Percentiles rank a stretch among this genome's conserved stretches.
Evolutionary conservation across 2,329 filamentous ascomycete species (phyloP).

Genomic region (Fusarium kyushuense): DNA sequence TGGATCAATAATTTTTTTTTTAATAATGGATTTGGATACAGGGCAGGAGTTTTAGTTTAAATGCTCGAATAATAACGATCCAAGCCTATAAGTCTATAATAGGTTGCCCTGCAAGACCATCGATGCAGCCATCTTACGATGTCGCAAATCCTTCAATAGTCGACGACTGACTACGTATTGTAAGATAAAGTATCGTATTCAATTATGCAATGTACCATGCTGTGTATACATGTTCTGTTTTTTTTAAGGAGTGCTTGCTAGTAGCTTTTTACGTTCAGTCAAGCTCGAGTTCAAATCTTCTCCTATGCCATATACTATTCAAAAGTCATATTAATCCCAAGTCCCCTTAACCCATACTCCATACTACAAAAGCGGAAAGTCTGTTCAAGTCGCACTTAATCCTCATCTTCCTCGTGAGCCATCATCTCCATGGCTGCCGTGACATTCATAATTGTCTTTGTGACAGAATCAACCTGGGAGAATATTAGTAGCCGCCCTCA

Average conservation of each 20-base stretch:
- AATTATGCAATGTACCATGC: neutral
- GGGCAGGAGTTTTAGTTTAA: neutral
- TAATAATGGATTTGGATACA: neutral
- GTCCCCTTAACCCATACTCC: neutral
- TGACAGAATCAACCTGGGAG: neutral
- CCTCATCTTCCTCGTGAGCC: neutral
- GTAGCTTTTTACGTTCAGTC: neutral
- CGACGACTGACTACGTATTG: neutral
- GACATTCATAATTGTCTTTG: neutral
- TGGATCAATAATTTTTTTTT: conserved; percentile 21
- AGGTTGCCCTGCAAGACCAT: neutral
- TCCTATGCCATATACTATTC: neutral
- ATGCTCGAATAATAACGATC: neutral
- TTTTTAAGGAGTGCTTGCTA: neutral
- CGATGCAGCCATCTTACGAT: neutral
- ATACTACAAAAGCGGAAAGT: neutral
- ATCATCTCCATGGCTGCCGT: conserved; percentile 4
- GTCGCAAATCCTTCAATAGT: neutral
- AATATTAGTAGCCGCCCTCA: conserved; percentile 3
- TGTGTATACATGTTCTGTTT: neutral
- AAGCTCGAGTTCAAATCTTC: neutral
- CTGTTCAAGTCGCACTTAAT: neutral
- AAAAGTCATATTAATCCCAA: neutral
- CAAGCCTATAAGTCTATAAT: neutral
- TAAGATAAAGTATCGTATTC: no score